These are phyloP conservation scores for Heracleum sosnowskyi DNA, from an alignment of 129 eudicot species.

Conservation along the genomic window DNA sequence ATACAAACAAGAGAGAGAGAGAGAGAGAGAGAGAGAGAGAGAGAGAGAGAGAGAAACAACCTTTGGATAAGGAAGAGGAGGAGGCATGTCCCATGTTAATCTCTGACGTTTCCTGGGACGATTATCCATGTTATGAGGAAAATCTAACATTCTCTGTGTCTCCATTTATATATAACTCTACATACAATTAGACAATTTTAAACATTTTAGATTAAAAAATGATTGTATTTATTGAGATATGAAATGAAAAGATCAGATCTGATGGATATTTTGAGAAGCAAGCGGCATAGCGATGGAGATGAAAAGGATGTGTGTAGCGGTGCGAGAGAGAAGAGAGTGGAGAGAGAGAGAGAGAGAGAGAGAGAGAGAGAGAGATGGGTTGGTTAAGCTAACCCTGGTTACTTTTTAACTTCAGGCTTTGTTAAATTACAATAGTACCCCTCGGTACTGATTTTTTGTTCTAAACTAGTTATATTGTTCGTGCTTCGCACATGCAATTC, in stretches of 20 bases:
- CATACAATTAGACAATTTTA: neutral
- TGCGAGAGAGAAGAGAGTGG: neutral
- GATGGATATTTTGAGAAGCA: neutral
- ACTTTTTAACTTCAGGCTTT: neutral
- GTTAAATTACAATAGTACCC: neutral
- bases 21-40: too few species aligned
- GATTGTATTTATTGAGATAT: neutral
- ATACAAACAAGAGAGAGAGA: neutral
- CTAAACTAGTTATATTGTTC: too few species aligned
- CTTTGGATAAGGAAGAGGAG: conserved; percentile 49
- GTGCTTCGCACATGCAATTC: too few species aligned
- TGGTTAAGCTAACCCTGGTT: conserved; percentile 7
- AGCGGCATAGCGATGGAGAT: conserved; percentile 1
- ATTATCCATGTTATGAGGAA: conserved; percentile 55
- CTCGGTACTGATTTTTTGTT: too few species aligned
- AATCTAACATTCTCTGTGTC: conserved; percentile 58
- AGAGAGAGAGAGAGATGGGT: neutral
- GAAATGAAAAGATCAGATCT: neutral
- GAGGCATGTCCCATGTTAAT: conserved; percentile 69
- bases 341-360: neutral
- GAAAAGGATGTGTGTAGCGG: neutral
- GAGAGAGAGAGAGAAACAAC: conserved; percentile 14
- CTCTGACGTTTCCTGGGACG: conserved; percentile 78
- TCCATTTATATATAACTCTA: conserved; percentile 32
- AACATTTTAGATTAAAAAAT: neutral